A percentile compares a stretch with the other conserved stretches of the same genome.
Conservation (phyloP, 345 rosid genomes). For the Barbarea vulgaris region DNA sequence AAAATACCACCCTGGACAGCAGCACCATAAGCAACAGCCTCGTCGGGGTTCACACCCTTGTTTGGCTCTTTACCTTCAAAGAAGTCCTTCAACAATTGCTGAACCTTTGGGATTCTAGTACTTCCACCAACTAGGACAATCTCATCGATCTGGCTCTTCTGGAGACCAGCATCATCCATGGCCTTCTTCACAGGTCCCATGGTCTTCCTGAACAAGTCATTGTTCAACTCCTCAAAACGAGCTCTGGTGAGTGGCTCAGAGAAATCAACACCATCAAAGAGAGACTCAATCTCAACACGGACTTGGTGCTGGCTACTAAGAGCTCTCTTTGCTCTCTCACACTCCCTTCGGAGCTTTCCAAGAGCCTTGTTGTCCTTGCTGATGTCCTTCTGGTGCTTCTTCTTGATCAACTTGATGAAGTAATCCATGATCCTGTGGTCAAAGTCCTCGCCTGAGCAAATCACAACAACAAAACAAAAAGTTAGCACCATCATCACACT, state of each 20-base stretch:
- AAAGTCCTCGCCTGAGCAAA: constrained; percentile 56
- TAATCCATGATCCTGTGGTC: constrained; percentile 64
- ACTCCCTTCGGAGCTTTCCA: constrained; percentile 63
- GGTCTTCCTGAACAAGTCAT: constrained; percentile 94
- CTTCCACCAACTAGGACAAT: constrained; percentile 99
- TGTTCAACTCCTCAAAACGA: constrained; percentile 95
- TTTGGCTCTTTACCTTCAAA: constrained; percentile 98
- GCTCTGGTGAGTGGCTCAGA: constrained; percentile 99
- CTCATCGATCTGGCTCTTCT: constrained; percentile 82
- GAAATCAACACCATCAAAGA: constrained; percentile 83
- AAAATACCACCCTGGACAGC: constrained; percentile 98
- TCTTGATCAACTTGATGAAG: constrained; percentile 64
- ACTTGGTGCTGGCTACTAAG: constrained; percentile 85
- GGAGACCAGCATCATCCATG: constrained; percentile 59
- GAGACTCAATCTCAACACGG: constrained; percentile 95
- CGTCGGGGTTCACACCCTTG: constrained; percentile 99
- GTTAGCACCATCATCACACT: background rate
- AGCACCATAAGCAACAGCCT: constrained; percentile 99
- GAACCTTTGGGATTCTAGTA: constrained; percentile 97
- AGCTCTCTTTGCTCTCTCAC: constrained; percentile 67
- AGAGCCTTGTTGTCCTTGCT: constrained; percentile 66
- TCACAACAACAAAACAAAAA: background rate
- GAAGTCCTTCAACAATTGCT: constrained; percentile 92
- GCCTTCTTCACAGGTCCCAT: constrained; percentile 99
- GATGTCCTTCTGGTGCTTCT: constrained; percentile 67